Evolutionary conservation across 2,329 filamentous ascomycete species (phyloP).

Genomic region (Beauveria bassiana): DNA sequence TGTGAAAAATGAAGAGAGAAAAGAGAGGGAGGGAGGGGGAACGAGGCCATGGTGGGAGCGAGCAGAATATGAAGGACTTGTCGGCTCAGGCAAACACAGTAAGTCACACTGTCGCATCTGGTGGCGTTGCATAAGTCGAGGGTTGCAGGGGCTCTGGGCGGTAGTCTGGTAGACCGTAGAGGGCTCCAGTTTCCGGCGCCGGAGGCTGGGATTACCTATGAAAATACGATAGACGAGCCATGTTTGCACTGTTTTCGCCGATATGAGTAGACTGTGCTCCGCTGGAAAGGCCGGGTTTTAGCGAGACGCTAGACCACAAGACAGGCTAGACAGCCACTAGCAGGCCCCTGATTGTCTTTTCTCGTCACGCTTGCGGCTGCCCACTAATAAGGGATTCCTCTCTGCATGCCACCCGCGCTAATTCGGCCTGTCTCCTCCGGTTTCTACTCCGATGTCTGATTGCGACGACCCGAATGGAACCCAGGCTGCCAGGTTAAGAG

Average conservation of each 20-base stretch:
- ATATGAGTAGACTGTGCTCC: background rate
- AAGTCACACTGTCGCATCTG: slow-evolving; percentile 11
- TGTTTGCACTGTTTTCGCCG: background rate
- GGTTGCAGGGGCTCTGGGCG: background rate
- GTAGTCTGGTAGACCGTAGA: background rate
- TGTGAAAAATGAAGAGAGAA: slow-evolving; percentile 4
- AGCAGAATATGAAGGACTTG: slow-evolving; percentile 9
- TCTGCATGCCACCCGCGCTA: background rate
- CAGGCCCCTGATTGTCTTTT: background rate
- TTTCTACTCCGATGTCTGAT: slow-evolving; percentile 6
- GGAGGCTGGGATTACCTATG: background rate
- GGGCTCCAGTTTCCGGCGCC: slow-evolving; percentile 8
- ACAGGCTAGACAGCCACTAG: background rate
- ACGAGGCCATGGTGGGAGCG: slow-evolving; percentile 10
- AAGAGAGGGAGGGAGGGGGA: slow-evolving; percentile 13
- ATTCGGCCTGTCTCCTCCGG: background rate
- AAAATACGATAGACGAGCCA: background rate
- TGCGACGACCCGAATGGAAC: background rate
- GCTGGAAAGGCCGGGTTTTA: background rate
- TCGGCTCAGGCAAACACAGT: slow-evolving; percentile 6
- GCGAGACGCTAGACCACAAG: background rate
- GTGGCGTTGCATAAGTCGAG: slow-evolving; percentile 13
- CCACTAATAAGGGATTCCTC: slow-evolving; percentile 5
- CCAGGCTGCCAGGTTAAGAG: background rate
- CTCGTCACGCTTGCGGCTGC: background rate